phyloP scores from a whole-genome alignment of 148 eudicot genomes.

The Cornus controversa region DNA sequence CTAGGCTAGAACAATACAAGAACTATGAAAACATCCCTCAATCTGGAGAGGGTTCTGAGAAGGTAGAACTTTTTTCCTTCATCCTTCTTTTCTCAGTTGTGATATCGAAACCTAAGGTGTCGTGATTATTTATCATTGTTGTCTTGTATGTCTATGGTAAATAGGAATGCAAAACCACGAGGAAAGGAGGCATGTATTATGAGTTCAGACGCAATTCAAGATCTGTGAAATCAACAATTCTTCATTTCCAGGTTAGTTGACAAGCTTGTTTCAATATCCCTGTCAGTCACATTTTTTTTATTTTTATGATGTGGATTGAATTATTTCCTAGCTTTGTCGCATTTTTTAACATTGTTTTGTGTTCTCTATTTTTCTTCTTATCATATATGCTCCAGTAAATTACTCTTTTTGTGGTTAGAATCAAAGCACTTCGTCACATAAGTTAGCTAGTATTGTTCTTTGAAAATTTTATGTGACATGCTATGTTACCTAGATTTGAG shows the following conservation, averaged over 20 bases:
- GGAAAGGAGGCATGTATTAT: constrained; percentile 54
- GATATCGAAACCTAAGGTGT: neutral
- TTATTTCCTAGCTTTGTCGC: too few species aligned
- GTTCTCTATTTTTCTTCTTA: too few species aligned
- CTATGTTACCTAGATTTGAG: too few species aligned
- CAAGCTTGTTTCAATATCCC: neutral
- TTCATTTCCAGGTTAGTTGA: constrained; percentile 74
- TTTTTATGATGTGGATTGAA: neutral
- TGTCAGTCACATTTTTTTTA: too few species aligned
- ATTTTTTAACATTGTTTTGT: neutral
- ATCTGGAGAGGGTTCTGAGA: constrained; percentile 66
- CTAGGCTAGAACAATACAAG: constrained; percentile 71
- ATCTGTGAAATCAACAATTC: constrained; percentile 78
- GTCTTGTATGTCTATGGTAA: neutral
- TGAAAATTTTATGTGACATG: too few species aligned
- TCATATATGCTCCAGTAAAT: too few species aligned
- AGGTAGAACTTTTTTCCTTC: constrained; percentile 30
- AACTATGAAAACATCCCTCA: constrained; percentile 76
- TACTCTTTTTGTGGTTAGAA: too few species aligned
- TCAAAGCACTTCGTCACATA: too few species aligned
- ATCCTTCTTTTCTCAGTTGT: neutral
- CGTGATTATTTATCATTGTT: neutral
- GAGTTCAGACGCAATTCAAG: constrained; percentile 75
- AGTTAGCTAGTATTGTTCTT: too few species aligned
- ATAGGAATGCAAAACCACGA: constrained; percentile 62